Evolutionary conservation across 2,329 filamentous ascomycete species (phyloP).

Genomic region (Stemphylium lycopersici): DNA sequence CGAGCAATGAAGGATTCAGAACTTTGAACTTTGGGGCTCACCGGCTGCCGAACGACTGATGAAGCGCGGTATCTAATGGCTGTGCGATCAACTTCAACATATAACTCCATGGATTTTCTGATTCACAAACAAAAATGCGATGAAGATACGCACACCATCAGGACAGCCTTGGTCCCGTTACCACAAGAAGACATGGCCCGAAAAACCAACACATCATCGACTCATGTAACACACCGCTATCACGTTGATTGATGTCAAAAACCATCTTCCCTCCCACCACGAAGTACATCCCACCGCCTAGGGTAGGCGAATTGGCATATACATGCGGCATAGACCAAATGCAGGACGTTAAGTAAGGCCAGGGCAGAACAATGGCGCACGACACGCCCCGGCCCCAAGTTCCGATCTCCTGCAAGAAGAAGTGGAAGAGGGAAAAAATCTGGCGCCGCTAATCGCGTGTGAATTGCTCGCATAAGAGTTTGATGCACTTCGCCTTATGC

Average conservation of each 20-base stretch:
- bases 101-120: too few species aligned
- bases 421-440: neutral
- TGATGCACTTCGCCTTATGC: neutral
- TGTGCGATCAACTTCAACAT: slow-evolving; percentile 11
- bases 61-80: slow-evolving; percentile 42
- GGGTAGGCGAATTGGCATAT: neutral
- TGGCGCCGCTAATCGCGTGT: neutral
- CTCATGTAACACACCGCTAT: too few species aligned
- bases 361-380: neutral
- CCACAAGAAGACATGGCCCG: too few species aligned
- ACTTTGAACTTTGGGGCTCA: slow-evolving; percentile 42
- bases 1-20: slow-evolving; percentile 42
- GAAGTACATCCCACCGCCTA: neutral
- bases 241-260: too few species aligned
- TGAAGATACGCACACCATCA: too few species aligned
- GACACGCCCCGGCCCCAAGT: neutral
- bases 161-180: too few species aligned
- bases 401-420: neutral
- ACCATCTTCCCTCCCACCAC: too few species aligned
- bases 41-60: slow-evolving; percentile 42
- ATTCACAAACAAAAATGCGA: too few species aligned
- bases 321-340: neutral
- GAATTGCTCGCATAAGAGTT: neutral
- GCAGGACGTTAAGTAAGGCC: neutral
- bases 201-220: too few species aligned